A percentile compares a stretch with the other conserved stretches of the same genome.
Conservation (phyloP, 2,329 filamentous ascomycete species). For the Xylaria sp. region DNA sequence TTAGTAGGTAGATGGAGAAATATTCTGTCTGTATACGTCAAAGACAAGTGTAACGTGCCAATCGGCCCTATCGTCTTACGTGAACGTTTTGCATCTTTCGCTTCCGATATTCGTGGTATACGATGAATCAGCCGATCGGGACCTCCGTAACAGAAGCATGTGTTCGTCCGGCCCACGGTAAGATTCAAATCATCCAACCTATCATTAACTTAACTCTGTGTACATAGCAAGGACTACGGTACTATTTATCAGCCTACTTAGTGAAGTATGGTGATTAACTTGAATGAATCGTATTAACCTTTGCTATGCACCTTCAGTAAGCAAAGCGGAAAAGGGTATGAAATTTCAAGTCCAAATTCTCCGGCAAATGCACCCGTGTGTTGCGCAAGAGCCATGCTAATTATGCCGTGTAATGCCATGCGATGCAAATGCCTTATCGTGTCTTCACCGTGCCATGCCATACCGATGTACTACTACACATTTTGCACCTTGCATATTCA, state of each 20-base stretch:
- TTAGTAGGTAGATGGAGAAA: neutral
- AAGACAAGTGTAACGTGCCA: neutral
- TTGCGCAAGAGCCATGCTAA: slow-evolving; percentile 25
- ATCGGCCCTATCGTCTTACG: neutral
- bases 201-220: too few species aligned
- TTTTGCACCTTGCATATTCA: slow-evolving; percentile 36
- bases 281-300: neutral
- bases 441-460: slow-evolving; percentile 24
- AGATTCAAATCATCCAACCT: too few species aligned
- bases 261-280: neutral
- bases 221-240: too few species aligned
- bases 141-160: neutral
- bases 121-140: neutral
- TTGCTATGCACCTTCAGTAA: neutral
- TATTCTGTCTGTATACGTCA: neutral
- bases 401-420: slow-evolving; percentile 32
- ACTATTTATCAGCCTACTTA: neutral
- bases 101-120: neutral
- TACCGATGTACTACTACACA: slow-evolving; percentile 37
- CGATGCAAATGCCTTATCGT: slow-evolving; percentile 33
- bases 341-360: slow-evolving; percentile 29
- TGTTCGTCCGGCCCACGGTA: too few species aligned
- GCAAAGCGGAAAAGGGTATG: slow-evolving; percentile 10
- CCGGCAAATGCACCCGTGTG: slow-evolving; percentile 23
- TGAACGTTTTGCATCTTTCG: neutral